phyloP scores from a whole-genome alignment of 2,329 filamentous ascomycete genomes.

The Achaetomium macrosporum region DNA sequence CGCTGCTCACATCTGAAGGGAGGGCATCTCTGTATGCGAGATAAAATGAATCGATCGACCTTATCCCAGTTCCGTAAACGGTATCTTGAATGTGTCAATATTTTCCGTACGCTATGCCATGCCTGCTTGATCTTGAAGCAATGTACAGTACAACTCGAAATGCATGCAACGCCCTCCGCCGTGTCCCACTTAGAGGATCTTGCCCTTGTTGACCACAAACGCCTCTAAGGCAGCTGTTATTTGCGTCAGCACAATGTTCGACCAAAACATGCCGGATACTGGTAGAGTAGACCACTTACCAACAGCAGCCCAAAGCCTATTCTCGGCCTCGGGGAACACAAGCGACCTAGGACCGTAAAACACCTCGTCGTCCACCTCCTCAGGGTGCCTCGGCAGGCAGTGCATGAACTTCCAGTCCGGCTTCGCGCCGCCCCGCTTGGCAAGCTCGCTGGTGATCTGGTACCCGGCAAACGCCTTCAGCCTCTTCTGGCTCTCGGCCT shows the following conservation, averaged over 20 bases:
- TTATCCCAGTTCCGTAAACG: background rate
- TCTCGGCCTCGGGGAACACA: slow-evolving; percentile 92
- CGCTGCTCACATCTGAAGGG: background rate
- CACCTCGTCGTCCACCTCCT: slow-evolving; percentile 91
- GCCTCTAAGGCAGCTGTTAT: slow-evolving; percentile 67
- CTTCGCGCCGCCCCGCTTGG: slow-evolving; percentile 78
- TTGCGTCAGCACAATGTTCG: slow-evolving; percentile 2
- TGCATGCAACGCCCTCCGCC: background rate
- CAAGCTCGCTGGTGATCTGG: slow-evolving; percentile 84
- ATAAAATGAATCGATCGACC: slow-evolving; percentile 10
- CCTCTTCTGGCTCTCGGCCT: slow-evolving; percentile 72
- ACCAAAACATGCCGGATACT: background rate
- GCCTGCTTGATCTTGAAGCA: slow-evolving; percentile 7
- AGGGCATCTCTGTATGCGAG: background rate
- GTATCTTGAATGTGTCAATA: slow-evolving; percentile 6
- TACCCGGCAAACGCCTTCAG: slow-evolving; percentile 81
- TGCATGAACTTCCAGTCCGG: slow-evolving; percentile 97
- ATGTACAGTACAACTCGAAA: background rate
- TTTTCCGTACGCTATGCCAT: slow-evolving; percentile 18
- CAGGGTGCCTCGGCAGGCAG: slow-evolving; percentile 83
- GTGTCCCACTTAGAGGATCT: slow-evolving; percentile 43
- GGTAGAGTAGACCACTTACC: slow-evolving; percentile 42
- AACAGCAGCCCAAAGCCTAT: slow-evolving; percentile 85
- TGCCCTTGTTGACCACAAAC: slow-evolving; percentile 92
- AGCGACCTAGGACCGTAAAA: slow-evolving; percentile 83